A percentile compares a stretch with the other conserved stretches of the same genome.
phyloP scores from a whole-genome alignment of 2,329 filamentous ascomycete genomes.

The Nothophoma quercina region DNA sequence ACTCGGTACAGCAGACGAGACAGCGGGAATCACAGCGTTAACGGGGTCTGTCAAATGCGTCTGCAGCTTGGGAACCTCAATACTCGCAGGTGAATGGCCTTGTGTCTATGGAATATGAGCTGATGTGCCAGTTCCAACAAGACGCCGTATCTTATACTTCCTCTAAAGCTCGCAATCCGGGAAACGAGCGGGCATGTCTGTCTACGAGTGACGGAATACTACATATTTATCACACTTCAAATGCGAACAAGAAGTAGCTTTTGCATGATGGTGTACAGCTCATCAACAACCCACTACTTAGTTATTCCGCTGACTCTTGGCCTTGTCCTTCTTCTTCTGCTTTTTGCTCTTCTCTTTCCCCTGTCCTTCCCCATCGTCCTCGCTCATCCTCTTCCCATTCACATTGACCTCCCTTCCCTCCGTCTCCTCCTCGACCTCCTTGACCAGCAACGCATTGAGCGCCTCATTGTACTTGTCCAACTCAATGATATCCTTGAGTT shows the following conservation, averaged over 20 bases:
- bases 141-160: too few relatives aligned
- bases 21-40: neutral
- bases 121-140: too few relatives aligned
- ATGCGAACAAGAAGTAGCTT: too few relatives aligned
- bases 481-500: slow-evolving; percentile 72
- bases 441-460: slow-evolving; percentile 62
- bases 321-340: slow-evolving; percentile 33
- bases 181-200: too few relatives aligned
- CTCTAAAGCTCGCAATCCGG: too few relatives aligned
- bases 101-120: too few relatives aligned
- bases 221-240: too few relatives aligned
- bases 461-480: slow-evolving; percentile 70
- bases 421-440: slow-evolving; percentile 32
- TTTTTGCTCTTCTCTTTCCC: slow-evolving; percentile 30
- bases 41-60: too few relatives aligned
- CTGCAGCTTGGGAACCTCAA: too few relatives aligned
- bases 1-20: neutral
- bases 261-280: too few relatives aligned
- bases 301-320: slow-evolving; percentile 33
- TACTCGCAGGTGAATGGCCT: too few relatives aligned
- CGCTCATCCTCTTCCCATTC: slow-evolving; percentile 41
- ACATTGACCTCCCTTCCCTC: slow-evolving; percentile 26
- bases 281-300: slow-evolving; percentile 15
- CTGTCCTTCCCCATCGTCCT: slow-evolving; percentile 35
- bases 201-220: too few relatives aligned